These are phyloP conservation scores for Penicillium sp. DNA, from an alignment of 2,329 filamentous ascomycete genomes.

Conservation along the genomic window DNA sequence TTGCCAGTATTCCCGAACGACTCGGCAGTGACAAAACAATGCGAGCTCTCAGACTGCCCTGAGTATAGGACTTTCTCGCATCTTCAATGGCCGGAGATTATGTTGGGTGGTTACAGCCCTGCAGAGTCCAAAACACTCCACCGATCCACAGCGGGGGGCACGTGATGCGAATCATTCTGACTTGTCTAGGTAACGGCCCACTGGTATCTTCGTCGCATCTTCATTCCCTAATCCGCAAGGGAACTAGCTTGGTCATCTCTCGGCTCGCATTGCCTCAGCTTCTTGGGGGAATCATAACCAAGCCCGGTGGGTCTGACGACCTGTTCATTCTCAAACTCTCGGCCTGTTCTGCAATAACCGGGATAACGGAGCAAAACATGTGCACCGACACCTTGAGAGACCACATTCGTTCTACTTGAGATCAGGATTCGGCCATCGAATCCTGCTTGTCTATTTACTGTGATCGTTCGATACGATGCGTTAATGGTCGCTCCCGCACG, in stretches of 20 bases:
- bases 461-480: constrained; percentile 1
- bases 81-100: too few species aligned
- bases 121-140: background rate
- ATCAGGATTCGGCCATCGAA: background rate
- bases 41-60: too few species aligned
- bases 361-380: constrained; percentile 1
- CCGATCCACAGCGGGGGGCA: background rate
- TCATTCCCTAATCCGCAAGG: background rate
- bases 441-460: background rate
- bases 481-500: constrained; percentile 1
- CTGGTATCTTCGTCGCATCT: background rate
- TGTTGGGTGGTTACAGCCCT: background rate
- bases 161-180: constrained; percentile 2
- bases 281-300: background rate
- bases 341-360: constrained; percentile 7
- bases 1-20: too few species aligned
- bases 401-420: background rate
- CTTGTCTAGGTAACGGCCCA: background rate
- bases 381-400: background rate
- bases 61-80: too few species aligned
- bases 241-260: background rate
- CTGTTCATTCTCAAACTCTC: background rate
- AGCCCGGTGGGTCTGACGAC: background rate
- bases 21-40: too few species aligned
- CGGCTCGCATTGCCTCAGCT: background rate